Percentiles rank a stretch among this genome's conserved stretches.
Conservation (phyloP, 2,329 filamentous ascomycete species). For the Cladophialophora psammophila region DNA sequence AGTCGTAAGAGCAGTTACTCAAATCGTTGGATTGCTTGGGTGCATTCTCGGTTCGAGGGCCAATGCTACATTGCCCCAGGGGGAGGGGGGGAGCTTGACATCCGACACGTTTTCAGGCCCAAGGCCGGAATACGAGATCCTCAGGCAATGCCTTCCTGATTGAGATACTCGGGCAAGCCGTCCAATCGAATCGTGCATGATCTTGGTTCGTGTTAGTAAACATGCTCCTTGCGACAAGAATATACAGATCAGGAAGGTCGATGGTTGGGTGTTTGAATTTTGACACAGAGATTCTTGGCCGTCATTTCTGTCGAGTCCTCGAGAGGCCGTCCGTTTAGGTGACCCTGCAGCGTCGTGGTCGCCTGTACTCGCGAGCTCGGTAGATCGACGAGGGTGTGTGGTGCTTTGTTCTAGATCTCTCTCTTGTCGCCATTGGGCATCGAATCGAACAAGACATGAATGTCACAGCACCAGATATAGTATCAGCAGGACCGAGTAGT, state of each 20-base stretch:
- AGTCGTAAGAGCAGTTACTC: background rate
- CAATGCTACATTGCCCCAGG: background rate
- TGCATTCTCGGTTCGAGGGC: background rate
- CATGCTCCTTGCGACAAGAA: background rate
- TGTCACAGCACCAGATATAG: background rate
- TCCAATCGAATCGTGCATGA: conserved; percentile 1
- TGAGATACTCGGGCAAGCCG: background rate
- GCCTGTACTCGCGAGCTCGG: background rate
- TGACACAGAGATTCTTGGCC: background rate
- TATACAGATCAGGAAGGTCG: background rate
- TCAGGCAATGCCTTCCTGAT: background rate
- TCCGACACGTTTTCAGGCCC: background rate
- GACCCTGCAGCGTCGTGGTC: background rate
- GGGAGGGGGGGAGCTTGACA: background rate
- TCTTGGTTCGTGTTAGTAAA: background rate
- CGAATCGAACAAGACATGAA: background rate
- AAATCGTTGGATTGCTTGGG: background rate
- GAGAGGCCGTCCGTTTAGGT: background rate
- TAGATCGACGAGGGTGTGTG: background rate
- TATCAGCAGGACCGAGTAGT: background rate
- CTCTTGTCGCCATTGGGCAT: background rate
- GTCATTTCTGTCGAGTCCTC: background rate
- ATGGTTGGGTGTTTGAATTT: background rate
- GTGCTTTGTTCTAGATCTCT: background rate
- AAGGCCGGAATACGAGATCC: background rate